These are phyloP conservation scores for Phytophthora cactorum DNA, from an alignment of 352 stramenopile genomes.

Conservation along the genomic window DNA sequence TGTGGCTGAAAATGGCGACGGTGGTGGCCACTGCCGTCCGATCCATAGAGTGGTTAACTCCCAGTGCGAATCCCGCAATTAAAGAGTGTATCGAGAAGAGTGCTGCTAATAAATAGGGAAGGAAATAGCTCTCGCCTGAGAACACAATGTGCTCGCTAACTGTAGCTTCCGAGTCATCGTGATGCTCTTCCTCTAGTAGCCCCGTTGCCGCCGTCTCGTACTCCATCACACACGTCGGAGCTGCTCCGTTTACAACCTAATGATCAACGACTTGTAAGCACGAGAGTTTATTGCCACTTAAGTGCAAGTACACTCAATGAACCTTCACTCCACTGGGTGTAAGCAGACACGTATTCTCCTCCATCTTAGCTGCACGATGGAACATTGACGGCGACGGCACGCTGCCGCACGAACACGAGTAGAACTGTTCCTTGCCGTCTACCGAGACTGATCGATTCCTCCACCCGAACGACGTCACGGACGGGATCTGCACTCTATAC, in stretches of 20 bases:
- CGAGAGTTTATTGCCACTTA: background rate
- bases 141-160: slow-evolving; percentile 73
- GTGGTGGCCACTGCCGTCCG: slow-evolving; percentile 61
- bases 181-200: slow-evolving; percentile 30
- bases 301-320: background rate
- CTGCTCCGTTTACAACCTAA: slow-evolving; percentile 25
- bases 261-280: background rate
- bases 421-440: slow-evolving; percentile 41
- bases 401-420: slow-evolving; percentile 41
- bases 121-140: slow-evolving; percentile 57
- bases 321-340: slow-evolving; percentile 44
- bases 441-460: slow-evolving; percentile 47
- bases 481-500: slow-evolving; percentile 62
- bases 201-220: slow-evolving; percentile 29
- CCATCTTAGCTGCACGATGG: slow-evolving; percentile 42
- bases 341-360: slow-evolving; percentile 50
- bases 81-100: slow-evolving; percentile 75
- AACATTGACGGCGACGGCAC: slow-evolving; percentile 42
- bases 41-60: slow-evolving; percentile 60
- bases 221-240: slow-evolving; percentile 18
- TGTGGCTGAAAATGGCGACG: slow-evolving; percentile 73
- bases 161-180: slow-evolving; percentile 35
- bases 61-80: slow-evolving; percentile 68
- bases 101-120: slow-evolving; percentile 67
- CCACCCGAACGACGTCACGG: slow-evolving; percentile 56